Evolutionary conservation across 2,329 filamentous ascomycete genomes (phyloP).

Genomic region (Aspergillus tubingensis): DNA sequence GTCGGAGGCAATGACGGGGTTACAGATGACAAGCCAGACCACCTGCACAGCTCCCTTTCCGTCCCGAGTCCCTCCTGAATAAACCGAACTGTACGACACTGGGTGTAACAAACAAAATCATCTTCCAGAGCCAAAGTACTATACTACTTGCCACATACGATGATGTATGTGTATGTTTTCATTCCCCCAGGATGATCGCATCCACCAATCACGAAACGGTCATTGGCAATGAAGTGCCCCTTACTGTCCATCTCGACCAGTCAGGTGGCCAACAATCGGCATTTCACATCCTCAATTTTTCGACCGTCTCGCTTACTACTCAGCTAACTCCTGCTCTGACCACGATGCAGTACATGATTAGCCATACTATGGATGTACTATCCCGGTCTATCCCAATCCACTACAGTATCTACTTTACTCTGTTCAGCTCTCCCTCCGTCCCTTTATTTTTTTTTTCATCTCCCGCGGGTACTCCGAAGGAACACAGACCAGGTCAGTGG

Average conservation of each 20-base stretch:
- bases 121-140: no score
- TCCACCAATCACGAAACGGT: not conserved
- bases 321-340: not conserved
- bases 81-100: no score
- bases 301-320: not conserved
- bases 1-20: no score
- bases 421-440: not conserved
- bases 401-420: not conserved
- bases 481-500: not conserved
- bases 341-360: no score
- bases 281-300: not conserved
- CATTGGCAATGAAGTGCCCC: not conserved
- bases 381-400: not conserved
- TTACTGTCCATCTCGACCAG: not conserved
- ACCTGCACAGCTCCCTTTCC: no score
- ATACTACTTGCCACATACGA: no score
- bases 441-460: not conserved
- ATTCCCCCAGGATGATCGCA: not conserved
- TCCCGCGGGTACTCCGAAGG: not conserved
- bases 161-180: no score
- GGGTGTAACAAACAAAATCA: no score
- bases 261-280: constrained; percentile 1
- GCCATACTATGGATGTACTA: no score
- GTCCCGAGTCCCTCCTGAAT: no score
- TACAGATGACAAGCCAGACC: no score